A percentile compares a stretch with the other conserved stretches of the same genome.
Evolutionary conservation across 1,284 basidiomycete genomes (phyloP).

Genomic region (Trametes polyzona): DNA sequence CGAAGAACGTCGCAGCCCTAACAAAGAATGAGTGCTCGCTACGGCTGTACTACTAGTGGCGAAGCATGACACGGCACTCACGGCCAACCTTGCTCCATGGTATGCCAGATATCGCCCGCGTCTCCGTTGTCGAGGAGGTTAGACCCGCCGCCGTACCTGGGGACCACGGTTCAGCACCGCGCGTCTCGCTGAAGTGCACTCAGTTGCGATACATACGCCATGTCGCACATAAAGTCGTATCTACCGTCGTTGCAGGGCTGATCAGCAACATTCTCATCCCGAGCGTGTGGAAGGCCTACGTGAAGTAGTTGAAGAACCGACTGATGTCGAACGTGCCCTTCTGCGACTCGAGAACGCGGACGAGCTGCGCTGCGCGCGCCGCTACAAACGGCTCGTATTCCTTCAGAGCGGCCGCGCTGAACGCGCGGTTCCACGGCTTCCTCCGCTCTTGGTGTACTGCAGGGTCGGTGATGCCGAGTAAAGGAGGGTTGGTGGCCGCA

Average conservation of each 20-base stretch:
- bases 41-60: not conserved
- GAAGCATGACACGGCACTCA: slow-evolving; percentile 5
- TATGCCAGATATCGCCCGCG: slow-evolving; percentile 19
- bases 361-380: slow-evolving; percentile 43
- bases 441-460: slow-evolving; percentile 50
- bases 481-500: slow-evolving; percentile 1
- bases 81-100: slow-evolving; percentile 21
- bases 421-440: slow-evolving; percentile 55
- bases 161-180: not conserved
- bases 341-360: slow-evolving; percentile 42
- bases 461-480: slow-evolving; percentile 37
- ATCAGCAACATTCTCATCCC: not conserved
- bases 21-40: not conserved
- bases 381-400: slow-evolving; percentile 53
- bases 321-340: slow-evolving; percentile 43
- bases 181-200: not conserved
- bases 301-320: slow-evolving; percentile 53
- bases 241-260: slow-evolving; percentile 28
- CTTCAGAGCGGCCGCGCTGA: slow-evolving; percentile 52
- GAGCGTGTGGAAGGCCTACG: slow-evolving; percentile 43
- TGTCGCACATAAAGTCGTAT: slow-evolving; percentile 66
- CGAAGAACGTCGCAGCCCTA: slow-evolving; percentile 6
- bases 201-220: slow-evolving; percentile 49
- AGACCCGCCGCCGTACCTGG: slow-evolving; percentile 34
- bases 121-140: slow-evolving; percentile 33